Percentiles rank a stretch among this genome's conserved stretches.
Conservation (phyloP, 805 yeast genomes). For the Ogataea ganodermae region DNA sequence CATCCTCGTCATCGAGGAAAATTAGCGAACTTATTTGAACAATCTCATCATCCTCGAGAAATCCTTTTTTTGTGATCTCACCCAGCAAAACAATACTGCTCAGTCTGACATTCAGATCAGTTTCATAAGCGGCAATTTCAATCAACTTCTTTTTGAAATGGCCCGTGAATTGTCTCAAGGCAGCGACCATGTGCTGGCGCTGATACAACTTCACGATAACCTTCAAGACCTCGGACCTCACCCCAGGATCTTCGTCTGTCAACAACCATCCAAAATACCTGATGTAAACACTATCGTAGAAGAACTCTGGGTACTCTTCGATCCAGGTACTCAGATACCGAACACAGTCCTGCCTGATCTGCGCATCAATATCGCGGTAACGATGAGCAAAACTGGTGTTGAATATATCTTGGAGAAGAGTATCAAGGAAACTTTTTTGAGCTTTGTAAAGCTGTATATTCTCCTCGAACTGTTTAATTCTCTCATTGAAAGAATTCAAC, state of each 20-base stretch:
- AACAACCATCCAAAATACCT: conserved; percentile 84
- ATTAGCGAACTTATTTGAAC: conserved; percentile 17
- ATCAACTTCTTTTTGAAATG: conserved; percentile 66
- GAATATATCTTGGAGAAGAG: conserved; percentile 63
- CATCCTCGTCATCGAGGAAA: conserved; percentile 36
- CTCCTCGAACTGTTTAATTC: conserved; percentile 47
- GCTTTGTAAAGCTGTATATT: conserved; percentile 44
- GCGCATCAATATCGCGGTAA: conserved; percentile 76
- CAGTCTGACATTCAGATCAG: conserved; percentile 55
- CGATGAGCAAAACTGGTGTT: conserved; percentile 71
- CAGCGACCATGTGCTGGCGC: conserved; percentile 49
- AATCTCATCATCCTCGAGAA: conserved; percentile 60
- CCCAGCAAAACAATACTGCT: conserved; percentile 52
- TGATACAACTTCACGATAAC: conserved; percentile 52
- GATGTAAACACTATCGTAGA: conserved; percentile 67
- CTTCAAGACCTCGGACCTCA: conserved; percentile 65
- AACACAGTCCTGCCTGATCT: conserved; percentile 71
- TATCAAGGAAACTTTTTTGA: conserved; percentile 56
- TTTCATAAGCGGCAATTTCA: conserved; percentile 60
- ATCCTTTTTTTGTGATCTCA: conserved; percentile 61
- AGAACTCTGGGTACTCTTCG: conserved; percentile 65
- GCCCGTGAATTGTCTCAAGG: conserved; percentile 77
- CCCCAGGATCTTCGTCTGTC: conserved; percentile 64
- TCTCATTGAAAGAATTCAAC: conserved; percentile 38
- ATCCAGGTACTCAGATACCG: conserved; percentile 69